Evolutionary conservation across 768 basidiomycete genomes (phyloP).

Genomic region (Psilocybe subaeruginosa): DNA sequence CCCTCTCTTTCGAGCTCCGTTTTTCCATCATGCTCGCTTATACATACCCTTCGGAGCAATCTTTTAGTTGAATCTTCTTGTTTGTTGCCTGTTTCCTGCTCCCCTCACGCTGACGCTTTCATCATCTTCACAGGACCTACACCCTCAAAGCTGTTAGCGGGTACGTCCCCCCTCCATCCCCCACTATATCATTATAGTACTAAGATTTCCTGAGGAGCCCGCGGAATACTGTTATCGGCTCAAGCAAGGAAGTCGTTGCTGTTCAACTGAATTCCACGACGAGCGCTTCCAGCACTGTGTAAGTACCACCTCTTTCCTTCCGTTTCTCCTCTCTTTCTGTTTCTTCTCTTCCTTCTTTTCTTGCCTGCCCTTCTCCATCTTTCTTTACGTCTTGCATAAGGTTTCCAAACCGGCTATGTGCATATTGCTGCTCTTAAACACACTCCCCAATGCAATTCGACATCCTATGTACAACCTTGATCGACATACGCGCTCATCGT

Average conservation of each 20-base stretch:
- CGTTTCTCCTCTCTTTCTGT: neutral
- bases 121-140: conserved; percentile 11
- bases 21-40: no score
- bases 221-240: conserved; percentile 18
- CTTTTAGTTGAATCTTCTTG: no score
- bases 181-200: neutral
- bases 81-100: no score
- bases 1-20: neutral
- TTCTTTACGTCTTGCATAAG: neutral
- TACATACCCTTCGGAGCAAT: no score
- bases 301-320: neutral
- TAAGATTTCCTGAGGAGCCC: conserved; percentile 14
- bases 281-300: neutral
- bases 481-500: no score
- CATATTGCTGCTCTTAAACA: no score
- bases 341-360: neutral
- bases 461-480: no score
- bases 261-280: conserved; percentile 7
- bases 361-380: neutral
- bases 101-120: no score
- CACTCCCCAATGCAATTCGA: no score
- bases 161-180: conserved; percentile 7
- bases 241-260: conserved; percentile 16
- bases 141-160: conserved; percentile 21
- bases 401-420: no score